Percentiles rank a stretch among this genome's conserved stretches.
These are phyloP conservation scores for Suillus cothurnatus DNA, from an alignment of 768 basidiomycete species.

Conservation along the genomic window DNA sequence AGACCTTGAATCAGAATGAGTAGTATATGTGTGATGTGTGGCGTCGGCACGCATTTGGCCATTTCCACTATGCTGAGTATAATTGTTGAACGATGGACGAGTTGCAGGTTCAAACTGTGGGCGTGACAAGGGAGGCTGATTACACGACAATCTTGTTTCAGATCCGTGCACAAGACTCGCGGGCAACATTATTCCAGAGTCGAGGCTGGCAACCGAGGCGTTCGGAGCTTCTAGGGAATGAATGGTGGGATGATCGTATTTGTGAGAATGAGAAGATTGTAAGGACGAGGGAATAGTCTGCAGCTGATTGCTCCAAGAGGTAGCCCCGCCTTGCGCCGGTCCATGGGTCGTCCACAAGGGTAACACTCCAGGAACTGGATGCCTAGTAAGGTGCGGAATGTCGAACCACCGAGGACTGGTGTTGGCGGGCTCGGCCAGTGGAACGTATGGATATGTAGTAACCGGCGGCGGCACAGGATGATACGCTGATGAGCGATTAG, in stretches of 20 bases:
- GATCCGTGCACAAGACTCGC: constrained; percentile 11
- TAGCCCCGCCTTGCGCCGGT: neutral
- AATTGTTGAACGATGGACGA: neutral
- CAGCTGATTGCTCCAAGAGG: constrained; percentile 9
- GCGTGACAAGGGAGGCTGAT: neutral
- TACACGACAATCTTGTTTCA: constrained; percentile 10
- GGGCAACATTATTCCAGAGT: constrained; percentile 14
- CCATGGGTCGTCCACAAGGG: constrained; percentile 10
- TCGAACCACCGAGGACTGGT: constrained; percentile 28
- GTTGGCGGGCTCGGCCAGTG: constrained; percentile 17
- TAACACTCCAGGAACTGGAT: constrained; percentile 27
- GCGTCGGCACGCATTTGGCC: neutral
- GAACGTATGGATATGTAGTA: constrained; percentile 14
- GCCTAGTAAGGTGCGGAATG: constrained; percentile 28
- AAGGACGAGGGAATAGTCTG: neutral
- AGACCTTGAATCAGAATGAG: constrained; percentile 17
- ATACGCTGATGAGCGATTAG: constrained; percentile 18
- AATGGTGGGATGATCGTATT: constrained; percentile 16
- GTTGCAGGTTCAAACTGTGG: constrained; percentile 2
- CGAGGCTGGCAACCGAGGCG: constrained; percentile 15
- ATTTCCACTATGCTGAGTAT: constrained; percentile 1
- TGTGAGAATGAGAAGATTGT: neutral
- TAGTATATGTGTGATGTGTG: neutral
- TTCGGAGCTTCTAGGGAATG: constrained; percentile 14
- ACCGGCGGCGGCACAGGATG: constrained; percentile 13